Base-by-base conservation (phyloP, 352 stramenopile genomes). In the Globisporangium acanthophoron region DNA sequence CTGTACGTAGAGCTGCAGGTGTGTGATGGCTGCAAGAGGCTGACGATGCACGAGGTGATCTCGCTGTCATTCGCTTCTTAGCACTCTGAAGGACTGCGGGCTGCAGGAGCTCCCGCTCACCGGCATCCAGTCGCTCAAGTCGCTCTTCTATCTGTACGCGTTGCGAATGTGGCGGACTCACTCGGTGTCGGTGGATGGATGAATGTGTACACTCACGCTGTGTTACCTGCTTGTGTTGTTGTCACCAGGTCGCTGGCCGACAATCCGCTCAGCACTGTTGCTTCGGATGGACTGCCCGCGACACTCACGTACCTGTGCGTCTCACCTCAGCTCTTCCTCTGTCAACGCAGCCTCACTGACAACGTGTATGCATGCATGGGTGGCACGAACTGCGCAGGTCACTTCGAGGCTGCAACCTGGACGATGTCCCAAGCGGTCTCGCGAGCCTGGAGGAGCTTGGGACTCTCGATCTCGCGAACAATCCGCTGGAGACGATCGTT, bases 61-160 rank as follows among this genome's bases (percentile, higher is more conserved):
- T 29, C 5, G 21, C 6, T 27, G 16, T 27, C 43, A 1, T 21
- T 5, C 7, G 9, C 15, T 35, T 48, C 8, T 27, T 12, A 59
- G 54, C 3, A 44, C 54, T 37, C 54, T 59, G 5, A 53, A 43
- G 15, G 9, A 53, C 29, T 52, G 43, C 20, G 54, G 54, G 18
- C 44, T 59, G 9, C 9, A 47, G 44, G 21, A 43, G 13, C 49
- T 59, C 29, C 54, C 54, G n/a, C n/a, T 20, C 24, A 29, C 24
- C 24, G 52, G 52, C 3, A 24, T 50, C 52, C 21, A 57, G 40
- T 21, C 39, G 16, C 24, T 57, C 24, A 40, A 8, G 21, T 5
- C 39, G 16, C 52, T 57, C 31, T 37, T 18, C 52, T 57, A 49
- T 40, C 47, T 57, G 52, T 57, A 29, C 4, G 39, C 39, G 11